Evolutionary conservation across 2,329 filamentous ascomycete species (phyloP).

Genomic region (Mycosphaerelloides madeirae): DNA sequence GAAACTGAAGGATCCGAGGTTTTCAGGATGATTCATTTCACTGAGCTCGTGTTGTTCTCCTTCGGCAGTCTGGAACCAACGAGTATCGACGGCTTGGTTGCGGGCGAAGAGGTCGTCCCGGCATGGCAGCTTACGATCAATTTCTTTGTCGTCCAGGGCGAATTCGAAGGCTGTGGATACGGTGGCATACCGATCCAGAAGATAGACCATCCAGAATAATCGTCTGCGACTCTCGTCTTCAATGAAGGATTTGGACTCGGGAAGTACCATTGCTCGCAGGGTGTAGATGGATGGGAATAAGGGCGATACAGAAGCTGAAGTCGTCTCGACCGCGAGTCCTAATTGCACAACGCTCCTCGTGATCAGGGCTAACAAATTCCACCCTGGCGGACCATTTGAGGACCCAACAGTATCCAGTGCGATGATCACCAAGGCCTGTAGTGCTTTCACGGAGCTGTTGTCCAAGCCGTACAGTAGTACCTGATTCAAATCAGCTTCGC

Average conservation of each 20-base stretch:
- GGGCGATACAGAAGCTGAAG: conserved; percentile 72
- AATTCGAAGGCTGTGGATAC: conserved; percentile 91
- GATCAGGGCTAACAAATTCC: conserved; percentile 87
- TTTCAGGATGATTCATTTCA: conserved; percentile 63
- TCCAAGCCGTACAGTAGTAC: conserved; percentile 84
- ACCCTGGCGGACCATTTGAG: conserved; percentile 84
- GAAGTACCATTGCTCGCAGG: conserved; percentile 74
- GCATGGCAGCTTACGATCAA: conserved; percentile 80
- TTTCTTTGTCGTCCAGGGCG: conserved; percentile 80
- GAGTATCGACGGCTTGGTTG: conserved; percentile 77
- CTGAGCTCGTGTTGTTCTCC: conserved; percentile 42
- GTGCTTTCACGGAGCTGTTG: conserved; percentile 79
- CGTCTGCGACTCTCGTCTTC: conserved; percentile 82
- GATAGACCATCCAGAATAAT: conserved; percentile 91
- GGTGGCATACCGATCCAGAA: conserved; percentile 84
- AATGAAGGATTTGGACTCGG: conserved; percentile 77
- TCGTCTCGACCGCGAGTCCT: conserved; percentile 76
- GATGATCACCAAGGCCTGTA: conserved; percentile 83
- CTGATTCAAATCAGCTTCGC: not conserved
- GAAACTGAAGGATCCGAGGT: conserved; percentile 81
- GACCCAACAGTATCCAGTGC: conserved; percentile 79
- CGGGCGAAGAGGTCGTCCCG: conserved; percentile 80
- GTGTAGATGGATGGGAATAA: conserved; percentile 85
- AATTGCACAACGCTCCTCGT: conserved; percentile 84
- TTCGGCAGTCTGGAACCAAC: conserved; percentile 67